Evolutionary conservation across 192 early-diverging fungal genomes (phyloP).

Genomic region (Chytriomyces confervae): DNA sequence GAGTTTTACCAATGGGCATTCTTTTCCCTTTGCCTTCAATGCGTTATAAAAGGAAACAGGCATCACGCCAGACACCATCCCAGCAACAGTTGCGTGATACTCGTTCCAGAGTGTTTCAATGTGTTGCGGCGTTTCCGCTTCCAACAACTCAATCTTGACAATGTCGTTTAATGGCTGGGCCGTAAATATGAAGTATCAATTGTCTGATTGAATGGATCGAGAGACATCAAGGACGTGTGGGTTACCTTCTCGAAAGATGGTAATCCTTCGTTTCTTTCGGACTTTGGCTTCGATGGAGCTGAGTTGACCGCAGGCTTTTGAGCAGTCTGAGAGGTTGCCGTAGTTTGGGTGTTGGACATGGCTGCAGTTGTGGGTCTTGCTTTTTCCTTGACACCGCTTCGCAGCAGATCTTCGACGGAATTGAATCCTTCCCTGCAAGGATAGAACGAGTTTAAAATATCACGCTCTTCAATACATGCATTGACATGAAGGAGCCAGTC

Average conservation of each 20-base stretch:
- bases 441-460: not conserved
- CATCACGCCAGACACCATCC: constrained; percentile 68
- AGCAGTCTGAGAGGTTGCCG: not conserved
- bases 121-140: constrained; percentile 28
- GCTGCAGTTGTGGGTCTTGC: not conserved
- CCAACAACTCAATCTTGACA: constrained; percentile 45
- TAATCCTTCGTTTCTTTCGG: constrained; percentile 1
- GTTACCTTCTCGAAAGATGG: constrained; percentile 46
- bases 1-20: constrained; percentile 61
- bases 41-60: constrained; percentile 63
- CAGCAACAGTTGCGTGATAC: constrained; percentile 66
- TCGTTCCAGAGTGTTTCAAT: constrained; percentile 75
- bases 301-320: not conserved
- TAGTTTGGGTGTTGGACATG: not conserved
- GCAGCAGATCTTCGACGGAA: constrained; percentile 54
- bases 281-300: not conserved
- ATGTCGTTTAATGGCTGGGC: constrained; percentile 44
- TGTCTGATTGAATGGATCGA: not conserved
- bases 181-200: not conserved
- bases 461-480: no score
- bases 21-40: constrained; percentile 56
- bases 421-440: constrained; percentile 53
- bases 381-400: constrained; percentile 16
- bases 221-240: not conserved
- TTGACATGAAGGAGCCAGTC: not conserved